Conservation (phyloP, 169 alveolate genomes). For the Plasmodium gonderi region DNA sequence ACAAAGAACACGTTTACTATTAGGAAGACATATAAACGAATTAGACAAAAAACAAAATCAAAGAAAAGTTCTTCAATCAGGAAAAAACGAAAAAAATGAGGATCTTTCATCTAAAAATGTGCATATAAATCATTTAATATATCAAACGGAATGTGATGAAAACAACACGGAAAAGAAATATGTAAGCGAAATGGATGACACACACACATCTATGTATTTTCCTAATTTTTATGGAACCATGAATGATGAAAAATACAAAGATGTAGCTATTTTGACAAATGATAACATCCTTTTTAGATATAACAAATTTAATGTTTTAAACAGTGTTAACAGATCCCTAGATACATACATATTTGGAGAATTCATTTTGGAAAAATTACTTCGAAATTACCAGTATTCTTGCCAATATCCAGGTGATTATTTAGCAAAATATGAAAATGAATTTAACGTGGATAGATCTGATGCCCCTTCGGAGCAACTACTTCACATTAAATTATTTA, state of each 20-base stretch:
- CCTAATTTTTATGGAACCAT: constrained; percentile 35
- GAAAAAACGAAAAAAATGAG: constrained; percentile 33
- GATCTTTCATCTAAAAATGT: constrained; percentile 54
- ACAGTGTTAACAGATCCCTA: constrained; percentile 55
- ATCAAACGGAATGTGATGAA: constrained; percentile 64
- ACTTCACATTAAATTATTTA: constrained; percentile 54
- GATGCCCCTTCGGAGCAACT: constrained; percentile 14
- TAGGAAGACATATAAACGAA: constrained; percentile 60
- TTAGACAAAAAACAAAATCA: constrained; percentile 9
- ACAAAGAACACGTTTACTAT: constrained; percentile 62
- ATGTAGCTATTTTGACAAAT: constrained; percentile 43
- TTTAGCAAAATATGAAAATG: constrained; percentile 60
- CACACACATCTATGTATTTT: constrained; percentile 36
- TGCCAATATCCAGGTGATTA: constrained; percentile 74
- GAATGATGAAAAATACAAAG: constrained; percentile 53
- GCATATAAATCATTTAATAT: neutral
- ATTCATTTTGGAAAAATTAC: constrained; percentile 43
- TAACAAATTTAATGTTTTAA: constrained; percentile 38
- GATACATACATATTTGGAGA: constrained; percentile 71
- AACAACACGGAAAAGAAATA: constrained; percentile 52
- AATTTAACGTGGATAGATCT: constrained; percentile 30
- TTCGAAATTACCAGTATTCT: constrained; percentile 56
- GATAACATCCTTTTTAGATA: constrained; percentile 45
- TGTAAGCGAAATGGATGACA: constrained; percentile 67
- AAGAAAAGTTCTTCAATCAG: constrained; percentile 5